A percentile compares a stretch with the other conserved stretches of the same genome.
Evolutionary conservation across 805 yeast genomes (phyloP).

Genomic region (Priceomyces melissophilus): DNA sequence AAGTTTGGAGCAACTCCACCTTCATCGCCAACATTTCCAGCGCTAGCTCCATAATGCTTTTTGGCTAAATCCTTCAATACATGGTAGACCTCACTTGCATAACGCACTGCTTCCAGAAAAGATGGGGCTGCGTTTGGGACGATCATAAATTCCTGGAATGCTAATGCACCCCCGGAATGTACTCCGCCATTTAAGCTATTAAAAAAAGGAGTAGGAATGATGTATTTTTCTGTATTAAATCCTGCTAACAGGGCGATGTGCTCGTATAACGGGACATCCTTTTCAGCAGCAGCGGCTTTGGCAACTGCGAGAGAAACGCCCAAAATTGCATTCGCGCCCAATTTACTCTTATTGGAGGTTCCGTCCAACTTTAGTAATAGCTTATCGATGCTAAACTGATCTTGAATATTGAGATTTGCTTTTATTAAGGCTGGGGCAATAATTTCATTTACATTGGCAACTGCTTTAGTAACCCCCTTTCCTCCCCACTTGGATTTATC

Average conservation of each 20-base stretch:
- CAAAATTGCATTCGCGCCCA: slow-evolving; percentile 22
- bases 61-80: slow-evolving; percentile 15
- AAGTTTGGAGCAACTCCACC: slow-evolving; percentile 23
- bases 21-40: slow-evolving; percentile 25
- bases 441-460: slow-evolving; percentile 15
- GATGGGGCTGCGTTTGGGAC: slow-evolving; percentile 14
- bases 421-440: slow-evolving; percentile 17
- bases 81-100: slow-evolving; percentile 20
- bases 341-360: slow-evolving; percentile 16
- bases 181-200: slow-evolving; percentile 22
- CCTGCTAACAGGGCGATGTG: slow-evolving; percentile 16
- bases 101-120: slow-evolving; percentile 18
- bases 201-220: slow-evolving; percentile 22
- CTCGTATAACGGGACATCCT: slow-evolving; percentile 16
- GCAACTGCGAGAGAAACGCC: slow-evolving; percentile 21
- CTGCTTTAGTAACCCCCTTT: slow-evolving; percentile 19
- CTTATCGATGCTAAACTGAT: slow-evolving; percentile 15
- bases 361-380: slow-evolving; percentile 15
- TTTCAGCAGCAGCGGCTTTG: slow-evolving; percentile 19
- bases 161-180: slow-evolving; percentile 23
- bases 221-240: slow-evolving; percentile 7
- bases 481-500: slow-evolving; percentile 20
- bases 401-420: slow-evolving; percentile 10
- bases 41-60: slow-evolving; percentile 16
- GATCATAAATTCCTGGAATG: slow-evolving; percentile 25